phyloP scores from a whole-genome alignment of 176 grass and related monocot species.

The Poa annua region DNA sequence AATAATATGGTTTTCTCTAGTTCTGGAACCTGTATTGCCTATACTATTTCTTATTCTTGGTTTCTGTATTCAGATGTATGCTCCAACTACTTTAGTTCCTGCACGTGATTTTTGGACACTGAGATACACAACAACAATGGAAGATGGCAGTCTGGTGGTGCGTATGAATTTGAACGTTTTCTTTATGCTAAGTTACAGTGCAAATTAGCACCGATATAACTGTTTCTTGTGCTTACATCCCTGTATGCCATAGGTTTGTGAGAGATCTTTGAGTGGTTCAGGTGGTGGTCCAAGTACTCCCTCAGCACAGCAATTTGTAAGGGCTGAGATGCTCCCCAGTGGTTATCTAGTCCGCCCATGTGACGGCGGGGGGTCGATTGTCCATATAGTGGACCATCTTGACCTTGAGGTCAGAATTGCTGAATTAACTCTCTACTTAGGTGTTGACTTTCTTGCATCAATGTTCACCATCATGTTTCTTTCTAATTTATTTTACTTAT shows the following conservation, averaged over 20 bases:
- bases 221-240: constrained; percentile 36
- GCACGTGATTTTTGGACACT: constrained; percentile 97
- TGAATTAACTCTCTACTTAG: neutral
- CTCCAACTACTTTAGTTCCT: constrained; percentile 94
- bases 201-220: neutral
- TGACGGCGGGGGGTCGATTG: constrained; percentile 87
- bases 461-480: neutral
- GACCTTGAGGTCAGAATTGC: constrained; percentile 74
- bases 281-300: constrained; percentile 70
- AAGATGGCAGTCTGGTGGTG: constrained; percentile 95
- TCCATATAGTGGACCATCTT: constrained; percentile 98
- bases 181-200: neutral
- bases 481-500: constrained; percentile 27
- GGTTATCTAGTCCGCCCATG: constrained; percentile 92
- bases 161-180: constrained; percentile 33
- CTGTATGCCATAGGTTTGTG: constrained; percentile 70
- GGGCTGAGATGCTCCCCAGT: constrained; percentile 97
- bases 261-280: constrained; percentile 93
- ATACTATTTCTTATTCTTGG: constrained; percentile 28
- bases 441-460: neutral
- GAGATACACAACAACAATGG: constrained; percentile 82
- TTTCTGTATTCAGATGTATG: constrained; percentile 73
- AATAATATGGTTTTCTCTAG: neutral
- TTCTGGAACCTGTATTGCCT: neutral
- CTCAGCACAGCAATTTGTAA: constrained; percentile 83